A percentile compares a stretch with the other conserved stretches of the same genome.
phyloP scores from a whole-genome alignment of 2,329 filamentous ascomycete genomes.

The Epichloe elymi region DNA sequence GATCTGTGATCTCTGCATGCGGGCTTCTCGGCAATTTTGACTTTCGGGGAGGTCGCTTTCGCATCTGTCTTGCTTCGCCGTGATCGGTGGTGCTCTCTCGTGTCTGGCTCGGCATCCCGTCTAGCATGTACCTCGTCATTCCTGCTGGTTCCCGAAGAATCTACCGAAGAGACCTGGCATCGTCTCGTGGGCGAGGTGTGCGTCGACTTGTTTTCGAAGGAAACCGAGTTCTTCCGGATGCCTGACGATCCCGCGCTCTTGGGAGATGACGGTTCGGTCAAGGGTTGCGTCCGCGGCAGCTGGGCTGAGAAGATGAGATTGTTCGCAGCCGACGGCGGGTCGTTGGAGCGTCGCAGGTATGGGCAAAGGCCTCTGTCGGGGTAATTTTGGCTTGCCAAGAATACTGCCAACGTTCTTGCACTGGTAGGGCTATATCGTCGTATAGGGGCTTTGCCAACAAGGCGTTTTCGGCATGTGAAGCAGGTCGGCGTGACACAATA shows the following conservation, averaged over 20 bases:
- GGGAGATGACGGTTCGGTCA: neutral
- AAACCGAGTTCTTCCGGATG: neutral
- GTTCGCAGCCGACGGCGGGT: slow-evolving; percentile 31
- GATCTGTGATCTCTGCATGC: slow-evolving; percentile 44
- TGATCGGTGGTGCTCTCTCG: neutral
- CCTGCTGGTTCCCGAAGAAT: slow-evolving; percentile 1
- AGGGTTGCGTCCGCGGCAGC: slow-evolving; percentile 6
- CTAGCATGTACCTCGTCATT: neutral
- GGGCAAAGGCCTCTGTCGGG: slow-evolving; percentile 58
- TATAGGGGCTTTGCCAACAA: slow-evolving; percentile 53
- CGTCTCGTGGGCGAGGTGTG: neutral
- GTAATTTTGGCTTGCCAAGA: slow-evolving; percentile 68
- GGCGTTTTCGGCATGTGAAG: slow-evolving; percentile 61
- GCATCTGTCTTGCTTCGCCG: neutral
- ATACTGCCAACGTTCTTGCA: slow-evolving; percentile 67
- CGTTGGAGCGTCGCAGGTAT: slow-evolving; percentile 28
- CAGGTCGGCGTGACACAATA: slow-evolving; percentile 66
- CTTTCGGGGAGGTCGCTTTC: slow-evolving; percentile 7
- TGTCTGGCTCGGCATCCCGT: neutral
- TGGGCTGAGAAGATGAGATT: slow-evolving; percentile 31
- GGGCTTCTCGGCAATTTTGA: slow-evolving; percentile 32
- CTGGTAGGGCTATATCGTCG: slow-evolving; percentile 71
- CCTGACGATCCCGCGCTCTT: neutral
- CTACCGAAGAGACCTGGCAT: neutral
- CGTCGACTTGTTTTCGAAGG: neutral